phyloP scores from a whole-genome alignment of 176 grass and related monocot species.

The Luzula sylvatica region DNA sequence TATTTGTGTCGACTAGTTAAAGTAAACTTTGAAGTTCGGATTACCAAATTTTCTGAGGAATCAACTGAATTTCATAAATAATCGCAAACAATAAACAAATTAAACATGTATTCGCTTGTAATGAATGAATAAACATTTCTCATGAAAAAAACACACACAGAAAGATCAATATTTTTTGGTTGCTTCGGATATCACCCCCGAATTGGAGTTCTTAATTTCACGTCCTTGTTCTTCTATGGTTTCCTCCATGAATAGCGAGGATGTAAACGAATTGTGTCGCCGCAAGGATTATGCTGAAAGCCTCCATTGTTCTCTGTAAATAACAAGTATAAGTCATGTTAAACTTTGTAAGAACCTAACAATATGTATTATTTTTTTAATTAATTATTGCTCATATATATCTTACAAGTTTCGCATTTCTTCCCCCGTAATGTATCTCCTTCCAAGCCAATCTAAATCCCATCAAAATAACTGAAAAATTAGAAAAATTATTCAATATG shows the following conservation, averaged over 20 bases:
- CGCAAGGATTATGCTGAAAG: slow-evolving; percentile 66
- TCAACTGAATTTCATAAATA: no score
- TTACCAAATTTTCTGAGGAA: no score
- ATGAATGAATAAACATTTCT: no score
- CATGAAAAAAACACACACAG: not conserved
- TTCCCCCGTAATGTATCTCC: slow-evolving; percentile 49
- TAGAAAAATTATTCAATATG: not conserved
- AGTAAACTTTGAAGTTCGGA: no score
- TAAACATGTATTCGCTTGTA: no score
- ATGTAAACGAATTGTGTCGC: slow-evolving; percentile 71
- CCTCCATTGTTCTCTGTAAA: slow-evolving; percentile 74
- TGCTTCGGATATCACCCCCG: not conserved
- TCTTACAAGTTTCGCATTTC: slow-evolving; percentile 65
- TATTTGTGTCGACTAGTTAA: no score
- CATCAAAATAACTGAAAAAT: not conserved
- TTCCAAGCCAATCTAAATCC: slow-evolving; percentile 54
- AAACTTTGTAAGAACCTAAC: not conserved
- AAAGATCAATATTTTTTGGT: not conserved
- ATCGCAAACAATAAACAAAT: no score
- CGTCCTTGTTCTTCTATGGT: slow-evolving; percentile 14
- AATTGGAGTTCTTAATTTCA: slow-evolving; percentile 15
- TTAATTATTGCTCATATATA: not conserved
- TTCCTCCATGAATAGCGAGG: slow-evolving; percentile 36
- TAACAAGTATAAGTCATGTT: not conserved
- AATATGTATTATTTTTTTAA: not conserved